Base-by-base conservation (phyloP, 768 basidiomycete species). In the Russula foetens region DNA sequence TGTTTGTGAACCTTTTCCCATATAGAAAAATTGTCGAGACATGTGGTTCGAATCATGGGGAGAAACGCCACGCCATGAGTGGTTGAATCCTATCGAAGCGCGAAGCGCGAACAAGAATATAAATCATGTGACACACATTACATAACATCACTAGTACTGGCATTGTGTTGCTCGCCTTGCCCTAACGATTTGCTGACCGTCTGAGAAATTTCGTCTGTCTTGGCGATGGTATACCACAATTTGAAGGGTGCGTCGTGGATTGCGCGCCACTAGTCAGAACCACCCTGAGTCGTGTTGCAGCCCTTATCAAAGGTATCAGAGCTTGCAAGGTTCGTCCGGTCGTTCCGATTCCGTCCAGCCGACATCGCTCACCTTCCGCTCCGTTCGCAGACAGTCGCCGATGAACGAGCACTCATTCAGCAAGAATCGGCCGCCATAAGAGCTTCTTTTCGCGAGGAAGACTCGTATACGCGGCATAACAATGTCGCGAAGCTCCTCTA, bases 401-500 rank as follows among this genome's bases (percentile, higher is more conserved):
- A 99, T 79, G 97, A 99, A 75, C 91, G 96, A 59, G 85, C 87
- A 58, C 86, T 98, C 68, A 95, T 98, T 71, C 90, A 96, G 71
- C 94, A 97, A 72, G 96, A 98, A 77, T 94, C 92, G 1, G 96
- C 96, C 12, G 92, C 94, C 11, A 97, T 98, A 67, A 85, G 97
- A 46, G 94, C 96, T 0, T 93, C 94, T 0, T 98, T 99, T 76
- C 85, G 94, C 61, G 95, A 97, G 73, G 97, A 98, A 72, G 97
- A 98, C 77, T 86, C 93, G 2, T 92, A 88, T 72, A 83, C 92
- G 58, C 86, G 97, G 56, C 90, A 99, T 72, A 90, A 98, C 79
- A 98, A 95, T 74, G 86, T 99, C 70, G 96, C 95, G 59, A 98
- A 98, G 71, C 82, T 98, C 24, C 84, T 99, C 62, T 98, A 99